Percentiles rank a stretch among this genome's conserved stretches.
Conservation (phyloP, 805 yeast species). For the Yarrowia sp. region DNA sequence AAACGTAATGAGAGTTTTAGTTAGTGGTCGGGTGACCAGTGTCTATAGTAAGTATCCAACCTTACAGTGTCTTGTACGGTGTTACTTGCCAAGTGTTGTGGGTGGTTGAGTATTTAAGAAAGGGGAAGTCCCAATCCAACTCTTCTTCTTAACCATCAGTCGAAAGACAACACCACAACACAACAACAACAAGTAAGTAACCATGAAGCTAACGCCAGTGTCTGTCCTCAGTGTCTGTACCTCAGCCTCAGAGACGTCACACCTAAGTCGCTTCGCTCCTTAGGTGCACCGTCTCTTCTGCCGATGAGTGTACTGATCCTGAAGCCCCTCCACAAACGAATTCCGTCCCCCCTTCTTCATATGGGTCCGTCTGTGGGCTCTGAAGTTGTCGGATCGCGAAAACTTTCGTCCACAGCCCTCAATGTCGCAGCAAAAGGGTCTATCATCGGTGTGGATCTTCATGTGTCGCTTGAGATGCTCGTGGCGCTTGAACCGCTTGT, state of each 20-base stretch:
- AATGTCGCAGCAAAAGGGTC: constrained; percentile 72
- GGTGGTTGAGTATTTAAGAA: too few species aligned
- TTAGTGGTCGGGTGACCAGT: not conserved
- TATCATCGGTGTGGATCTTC: constrained; percentile 77
- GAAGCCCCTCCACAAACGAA: constrained; percentile 51
- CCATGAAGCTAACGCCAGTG: too few species aligned
- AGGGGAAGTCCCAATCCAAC: too few species aligned
- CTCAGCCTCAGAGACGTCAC: too few species aligned
- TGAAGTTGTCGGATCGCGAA: constrained; percentile 77
- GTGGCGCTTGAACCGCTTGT: constrained; percentile 52
- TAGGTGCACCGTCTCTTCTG: constrained; percentile 14
- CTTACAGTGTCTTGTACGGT: not conserved
- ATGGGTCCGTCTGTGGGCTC: constrained; percentile 80
- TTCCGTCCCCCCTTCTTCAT: constrained; percentile 54
- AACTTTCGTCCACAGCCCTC: constrained; percentile 68
- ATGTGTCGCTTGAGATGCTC: constrained; percentile 61
- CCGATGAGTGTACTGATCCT: constrained; percentile 34
- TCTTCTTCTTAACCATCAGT: too few species aligned
- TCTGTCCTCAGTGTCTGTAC: too few species aligned
- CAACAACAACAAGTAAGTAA: too few species aligned
- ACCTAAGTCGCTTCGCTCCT: not conserved
- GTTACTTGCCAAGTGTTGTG: too few species aligned
- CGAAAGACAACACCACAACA: too few species aligned
- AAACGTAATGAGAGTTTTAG: constrained; percentile 9
- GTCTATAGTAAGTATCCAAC: not conserved